Base-by-base conservation (phyloP, 257 asterid genomes). In the Solanum ossicruentum region DNA sequence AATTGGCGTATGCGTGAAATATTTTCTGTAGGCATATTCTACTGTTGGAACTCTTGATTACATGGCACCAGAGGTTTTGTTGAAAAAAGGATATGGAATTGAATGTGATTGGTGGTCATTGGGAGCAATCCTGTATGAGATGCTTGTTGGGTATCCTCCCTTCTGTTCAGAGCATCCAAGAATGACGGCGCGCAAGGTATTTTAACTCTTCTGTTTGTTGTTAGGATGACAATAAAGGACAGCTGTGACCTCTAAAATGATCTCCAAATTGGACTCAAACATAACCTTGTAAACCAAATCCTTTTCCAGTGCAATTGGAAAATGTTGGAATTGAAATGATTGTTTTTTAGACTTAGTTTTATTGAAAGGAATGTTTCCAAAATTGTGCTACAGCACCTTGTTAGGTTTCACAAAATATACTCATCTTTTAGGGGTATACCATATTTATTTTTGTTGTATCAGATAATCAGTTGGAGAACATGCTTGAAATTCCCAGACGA, bases 81-180 rank as follows among this genome's bases (percentile, higher is more conserved):
- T 96, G 88, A 96, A 96, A 89, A 96, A 91, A 85, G 99, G 99
- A 91, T 96, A 96, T 71, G 99, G 99, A 77, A 89, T 96, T 93
- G 99, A 96, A 92, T 96, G 99, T 84, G 99, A 96, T 84, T 95
- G 98, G 99, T 96, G 99, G 99, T 95, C 98, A 47, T 82, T 96
- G 84, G 99, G 99, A 45, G 99, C 98, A 28, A 96, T 96, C 82
- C 85, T 96, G 94, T 96, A 89, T 10, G 99, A 96, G 89, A 96
- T 96, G 99, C 95, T 96, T 85, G 83, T 93, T 17, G 99, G 99
- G 39, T 96, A 95, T 87, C 98, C 99, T 83, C 99, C 99, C 43
- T 96, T 96, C 88, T 96, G 98, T 87, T 96, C 99, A 21, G 99
- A 96, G 87, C 98, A 96, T 88, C 98, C 98, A 55, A 95, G 98